These are phyloP conservation scores for Gossypium lobatum DNA, from an alignment of 441 rosid species.

Conservation along the genomic window DNA sequence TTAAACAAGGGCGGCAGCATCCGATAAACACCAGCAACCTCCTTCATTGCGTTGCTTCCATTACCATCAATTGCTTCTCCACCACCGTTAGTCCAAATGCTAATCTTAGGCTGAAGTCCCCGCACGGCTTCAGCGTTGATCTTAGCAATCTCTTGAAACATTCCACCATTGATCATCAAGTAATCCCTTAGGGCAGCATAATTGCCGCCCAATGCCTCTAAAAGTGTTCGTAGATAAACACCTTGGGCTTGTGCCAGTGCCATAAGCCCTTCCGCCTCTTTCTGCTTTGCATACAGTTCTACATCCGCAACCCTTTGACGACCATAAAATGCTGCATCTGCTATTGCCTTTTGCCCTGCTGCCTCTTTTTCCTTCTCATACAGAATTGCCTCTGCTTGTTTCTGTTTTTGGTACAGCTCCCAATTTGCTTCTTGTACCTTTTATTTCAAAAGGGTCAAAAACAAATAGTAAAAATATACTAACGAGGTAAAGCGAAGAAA, in stretches of 20 bases:
- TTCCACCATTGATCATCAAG: constrained; percentile 48
- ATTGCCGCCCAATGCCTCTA: constrained; percentile 47
- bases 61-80: constrained; percentile 1
- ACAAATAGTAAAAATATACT: neutral
- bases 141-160: constrained; percentile 49
- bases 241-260: constrained; percentile 60
- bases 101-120: constrained; percentile 58
- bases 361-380: constrained; percentile 53
- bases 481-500: too few species aligned
- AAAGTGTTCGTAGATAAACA: constrained; percentile 38
- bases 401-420: constrained; percentile 61
- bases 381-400: constrained; percentile 52
- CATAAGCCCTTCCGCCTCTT: constrained; percentile 53
- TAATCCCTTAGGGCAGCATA: constrained; percentile 46
- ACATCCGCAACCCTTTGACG: constrained; percentile 37
- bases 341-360: constrained; percentile 46
- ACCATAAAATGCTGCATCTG: constrained; percentile 45
- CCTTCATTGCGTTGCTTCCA: constrained; percentile 4
- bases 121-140: constrained; percentile 47
- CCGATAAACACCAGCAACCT: constrained; percentile 11
- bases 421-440: constrained; percentile 76
- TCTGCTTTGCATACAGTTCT: constrained; percentile 41
- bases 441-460: neutral
- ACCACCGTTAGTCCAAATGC: constrained; percentile 40
- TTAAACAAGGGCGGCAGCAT: constrained; percentile 11